A percentile compares a stretch with the other conserved stretches of the same genome.
Conservation (phyloP, 225 moss, liverwort and hornwort species). For the Neckera pumila region DNA sequence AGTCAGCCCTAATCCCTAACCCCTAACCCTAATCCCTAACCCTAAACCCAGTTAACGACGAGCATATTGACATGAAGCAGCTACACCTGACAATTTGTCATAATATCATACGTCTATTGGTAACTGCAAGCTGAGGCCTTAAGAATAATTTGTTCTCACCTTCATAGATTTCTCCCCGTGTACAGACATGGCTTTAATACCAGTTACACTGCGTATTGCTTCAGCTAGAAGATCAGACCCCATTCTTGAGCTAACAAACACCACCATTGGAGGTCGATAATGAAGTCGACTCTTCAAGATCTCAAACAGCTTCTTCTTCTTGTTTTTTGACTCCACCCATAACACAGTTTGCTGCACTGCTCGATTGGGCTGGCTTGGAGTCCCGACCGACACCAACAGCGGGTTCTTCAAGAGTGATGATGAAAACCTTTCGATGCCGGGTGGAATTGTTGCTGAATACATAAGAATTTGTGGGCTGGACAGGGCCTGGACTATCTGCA, state of each 20-base stretch:
- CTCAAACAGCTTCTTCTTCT: constrained; percentile 85
- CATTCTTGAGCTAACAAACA: constrained; percentile 76
- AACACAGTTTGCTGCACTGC: constrained; percentile 84
- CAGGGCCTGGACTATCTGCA: constrained; percentile 70
- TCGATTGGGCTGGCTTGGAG: constrained; percentile 50
- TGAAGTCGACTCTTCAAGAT: constrained; percentile 64
- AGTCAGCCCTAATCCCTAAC: too few relatives aligned
- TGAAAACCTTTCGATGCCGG: constrained; percentile 55
- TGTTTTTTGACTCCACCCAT: constrained; percentile 87
- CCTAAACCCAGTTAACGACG: not conserved
- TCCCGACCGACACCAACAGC: constrained; percentile 57
- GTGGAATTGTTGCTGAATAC: constrained; percentile 90
- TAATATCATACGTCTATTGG: not conserved
- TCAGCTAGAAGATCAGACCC: constrained; percentile 82
- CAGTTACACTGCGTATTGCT: constrained; percentile 55
- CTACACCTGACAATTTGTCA: not conserved
- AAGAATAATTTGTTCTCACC: constrained; percentile 4
- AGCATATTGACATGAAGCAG: not conserved
- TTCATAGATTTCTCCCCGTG: constrained; percentile 93
- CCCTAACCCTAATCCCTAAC: too few relatives aligned
- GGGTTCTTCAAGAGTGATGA: constrained; percentile 58
- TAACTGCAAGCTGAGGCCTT: not conserved
- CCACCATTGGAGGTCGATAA: constrained; percentile 81
- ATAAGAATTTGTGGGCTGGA: constrained; percentile 71
- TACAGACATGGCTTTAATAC: constrained; percentile 55